Evolutionary conservation across 768 basidiomycete species (phyloP).

Genomic region (Boletus tomentosulus): DNA sequence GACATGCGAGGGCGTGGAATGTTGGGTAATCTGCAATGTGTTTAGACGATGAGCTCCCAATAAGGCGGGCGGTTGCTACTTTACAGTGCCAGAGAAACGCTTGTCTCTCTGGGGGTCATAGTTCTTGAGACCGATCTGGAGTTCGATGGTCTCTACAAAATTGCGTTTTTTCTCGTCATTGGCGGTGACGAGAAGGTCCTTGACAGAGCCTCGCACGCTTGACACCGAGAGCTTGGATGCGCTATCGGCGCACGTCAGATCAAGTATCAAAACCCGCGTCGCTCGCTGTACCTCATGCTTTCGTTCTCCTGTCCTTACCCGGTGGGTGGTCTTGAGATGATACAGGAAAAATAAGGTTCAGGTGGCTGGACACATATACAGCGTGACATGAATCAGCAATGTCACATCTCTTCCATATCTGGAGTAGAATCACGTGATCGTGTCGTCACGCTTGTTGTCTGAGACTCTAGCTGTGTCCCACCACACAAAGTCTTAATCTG

Average conservation of each 20-base stretch:
- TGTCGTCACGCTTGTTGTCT: conserved; percentile 18
- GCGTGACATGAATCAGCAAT: conserved; percentile 28
- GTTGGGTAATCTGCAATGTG: conserved; percentile 71
- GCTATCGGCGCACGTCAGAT: conserved; percentile 14
- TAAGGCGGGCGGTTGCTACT: conserved; percentile 45
- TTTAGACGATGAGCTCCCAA: neutral
- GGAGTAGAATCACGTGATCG: conserved; percentile 11
- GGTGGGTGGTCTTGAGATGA: conserved; percentile 20
- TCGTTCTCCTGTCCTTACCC: conserved; percentile 15
- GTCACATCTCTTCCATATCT: conserved; percentile 9
- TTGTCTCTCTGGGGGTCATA: conserved; percentile 99
- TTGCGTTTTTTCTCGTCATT: conserved; percentile 89
- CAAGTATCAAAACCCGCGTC: neutral
- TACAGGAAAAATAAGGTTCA: conserved; percentile 23
- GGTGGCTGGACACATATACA: conserved; percentile 33
- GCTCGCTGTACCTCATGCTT: conserved; percentile 30
- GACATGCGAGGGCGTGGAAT: conserved; percentile 99
- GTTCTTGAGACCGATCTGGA: conserved; percentile 97
- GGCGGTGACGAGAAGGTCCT: conserved; percentile 81
- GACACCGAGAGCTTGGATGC: conserved; percentile 92
- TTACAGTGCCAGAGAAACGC: conserved; percentile 99
- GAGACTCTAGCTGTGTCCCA: conserved; percentile 5
- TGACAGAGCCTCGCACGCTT: conserved; percentile 99
- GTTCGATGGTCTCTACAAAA: conserved; percentile 93
- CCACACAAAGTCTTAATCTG: neutral